phyloP scores from a whole-genome alignment of 2,329 filamentous ascomycete species.

The Curvularia sp. region DNA sequence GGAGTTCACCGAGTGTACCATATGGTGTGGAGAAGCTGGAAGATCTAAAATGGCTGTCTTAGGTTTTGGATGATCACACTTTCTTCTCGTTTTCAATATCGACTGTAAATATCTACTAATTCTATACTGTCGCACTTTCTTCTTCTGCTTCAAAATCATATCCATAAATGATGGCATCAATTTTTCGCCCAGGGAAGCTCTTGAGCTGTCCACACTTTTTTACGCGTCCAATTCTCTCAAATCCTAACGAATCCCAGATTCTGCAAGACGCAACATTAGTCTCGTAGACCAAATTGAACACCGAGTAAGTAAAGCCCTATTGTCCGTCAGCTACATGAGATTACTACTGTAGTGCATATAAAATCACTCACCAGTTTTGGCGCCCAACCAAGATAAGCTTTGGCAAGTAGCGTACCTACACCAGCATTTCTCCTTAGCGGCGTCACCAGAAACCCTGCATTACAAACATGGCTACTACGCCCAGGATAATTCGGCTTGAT shows the following conservation, averaged over 20 bases:
- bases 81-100: not conserved
- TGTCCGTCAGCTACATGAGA: not conserved
- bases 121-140: not conserved
- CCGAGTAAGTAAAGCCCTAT: not conserved
- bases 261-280: not conserved
- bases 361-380: not conserved
- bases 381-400: not conserved
- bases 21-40: slow-evolving; percentile 1
- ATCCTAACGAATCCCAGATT: not conserved
- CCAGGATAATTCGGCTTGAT: not conserved
- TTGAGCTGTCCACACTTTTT: not conserved
- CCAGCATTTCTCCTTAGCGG: not conserved
- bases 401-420: not conserved
- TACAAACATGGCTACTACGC: not conserved
- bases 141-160: not conserved
- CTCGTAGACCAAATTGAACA: not conserved
- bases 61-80: not conserved
- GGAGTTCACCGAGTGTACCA: not conserved
- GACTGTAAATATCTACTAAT: not conserved
- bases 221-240: not conserved
- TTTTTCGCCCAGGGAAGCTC: not conserved
- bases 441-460: not conserved
- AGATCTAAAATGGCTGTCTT: not conserved
- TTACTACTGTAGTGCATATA: not conserved
- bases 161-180: not conserved